Evolutionary conservation across 768 basidiomycete species (phyloP), one percentile per base, ranked within the genome.

Genomic region (Tylopilus balloui): DNA sequence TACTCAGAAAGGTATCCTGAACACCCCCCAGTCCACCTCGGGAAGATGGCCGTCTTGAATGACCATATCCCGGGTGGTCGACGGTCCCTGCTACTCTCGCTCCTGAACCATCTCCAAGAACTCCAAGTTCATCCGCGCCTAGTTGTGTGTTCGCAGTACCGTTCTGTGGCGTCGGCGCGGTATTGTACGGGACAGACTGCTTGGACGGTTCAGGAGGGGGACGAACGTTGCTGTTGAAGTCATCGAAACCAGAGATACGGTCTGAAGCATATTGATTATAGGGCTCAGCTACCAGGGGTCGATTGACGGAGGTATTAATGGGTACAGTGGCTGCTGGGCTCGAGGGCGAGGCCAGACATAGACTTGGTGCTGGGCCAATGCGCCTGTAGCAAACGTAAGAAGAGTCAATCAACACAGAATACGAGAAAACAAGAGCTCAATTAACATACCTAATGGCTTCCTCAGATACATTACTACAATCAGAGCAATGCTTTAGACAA

Each of bases 391-490:
- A 11, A 9, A 39, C 14, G 17, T 17, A 15, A 45, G 3, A 29
- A 29, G 14, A 38, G 44, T 43, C 42, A 23, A 48, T 44, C 32
- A 15, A 44, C 38, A 31, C 45, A 14, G 24, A n/a, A 23, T 9
- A 45, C 14, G 14, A 4, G 14, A 10, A 23, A 17, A 37, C 6
- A 15, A 13, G 13, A 28, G 10, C 7, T 11, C 9, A 11, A n/a
- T 44, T 29, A 54, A 50, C 57, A 3, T 50, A 71, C 71, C 73
- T 78, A 48, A 88, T 74, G 25, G 88, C 86, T 65, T 89, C 87
- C 15, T 76, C 70, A 1, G 88, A 90, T 8, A 87, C 83, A 37
- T 71, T 71, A 59, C 89, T 89, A 52, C n/a, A 45, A 31, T 46
- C 21, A 23, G 4, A 6, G 19, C 8, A 2, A 36, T n/a, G 6